Evolutionary conservation across 73 alveolate genomes (phyloP).

Genomic region (Tetrahymena malaccensis): DNA sequence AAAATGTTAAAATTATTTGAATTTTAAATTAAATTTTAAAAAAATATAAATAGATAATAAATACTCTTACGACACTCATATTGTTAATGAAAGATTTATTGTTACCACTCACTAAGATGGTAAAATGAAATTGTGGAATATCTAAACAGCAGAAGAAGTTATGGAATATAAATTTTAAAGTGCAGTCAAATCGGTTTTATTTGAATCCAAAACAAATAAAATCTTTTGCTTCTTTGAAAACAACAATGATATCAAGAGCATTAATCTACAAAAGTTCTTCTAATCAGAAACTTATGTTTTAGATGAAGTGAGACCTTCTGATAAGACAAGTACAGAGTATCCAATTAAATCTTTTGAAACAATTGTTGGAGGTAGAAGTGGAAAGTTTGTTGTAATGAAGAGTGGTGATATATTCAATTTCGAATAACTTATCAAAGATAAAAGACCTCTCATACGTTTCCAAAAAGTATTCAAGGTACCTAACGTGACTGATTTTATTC

Average conservation of each 20-base stretch:
- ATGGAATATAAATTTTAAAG: neutral
- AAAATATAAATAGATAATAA: neutral
- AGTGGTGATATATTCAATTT: neutral
- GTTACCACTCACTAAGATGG: conserved; percentile 15
- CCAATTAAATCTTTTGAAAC: neutral
- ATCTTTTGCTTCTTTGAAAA: neutral
- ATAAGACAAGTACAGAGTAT: neutral
- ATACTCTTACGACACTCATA: neutral
- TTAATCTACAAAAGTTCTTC: neutral
- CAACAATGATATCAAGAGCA: neutral
- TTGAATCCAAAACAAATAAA: neutral
- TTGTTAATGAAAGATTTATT: conserved; percentile 16
- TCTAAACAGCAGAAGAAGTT: neutral
- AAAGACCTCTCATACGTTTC: conserved; percentile 12
- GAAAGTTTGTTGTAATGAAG: neutral
- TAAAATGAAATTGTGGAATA: neutral
- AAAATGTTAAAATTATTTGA: no score
- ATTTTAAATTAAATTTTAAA: neutral
- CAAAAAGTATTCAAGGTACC: conserved; percentile 16
- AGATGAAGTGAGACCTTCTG: neutral
- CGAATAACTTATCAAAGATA: neutral
- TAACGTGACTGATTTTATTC: conserved; percentile 9
- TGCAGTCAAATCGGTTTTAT: neutral
- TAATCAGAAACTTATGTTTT: neutral
- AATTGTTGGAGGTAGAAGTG: neutral